Percentiles rank a stretch among this genome's conserved stretches.
Evolutionary conservation across 1,284 basidiomycete genomes (phyloP).

Genomic region (Boletus smithii): DNA sequence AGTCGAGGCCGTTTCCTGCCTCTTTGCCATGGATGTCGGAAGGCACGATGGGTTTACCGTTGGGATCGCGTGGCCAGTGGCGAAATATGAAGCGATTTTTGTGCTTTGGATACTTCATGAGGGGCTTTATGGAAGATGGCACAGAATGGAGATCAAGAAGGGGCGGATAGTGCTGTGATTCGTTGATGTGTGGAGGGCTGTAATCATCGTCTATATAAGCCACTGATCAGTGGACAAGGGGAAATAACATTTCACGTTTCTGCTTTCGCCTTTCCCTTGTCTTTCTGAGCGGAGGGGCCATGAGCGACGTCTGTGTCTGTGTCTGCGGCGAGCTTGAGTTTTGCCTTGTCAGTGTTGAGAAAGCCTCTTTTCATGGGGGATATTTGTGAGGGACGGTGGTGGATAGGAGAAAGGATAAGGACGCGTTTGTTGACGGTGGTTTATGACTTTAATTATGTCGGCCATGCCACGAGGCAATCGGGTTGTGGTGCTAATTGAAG

Average conservation of each 20-base stretch:
- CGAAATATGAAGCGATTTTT: slow-evolving; percentile 19
- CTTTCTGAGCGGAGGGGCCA: not conserved
- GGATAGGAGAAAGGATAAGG: not conserved
- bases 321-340: slow-evolving; percentile 1
- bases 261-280: slow-evolving; percentile 7
- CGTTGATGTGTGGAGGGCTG: not conserved
- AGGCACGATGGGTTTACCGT: slow-evolving; percentile 11
- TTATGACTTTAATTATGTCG: too few species aligned
- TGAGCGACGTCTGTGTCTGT: not conserved
- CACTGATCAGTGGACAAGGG: not conserved
- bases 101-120: not conserved
- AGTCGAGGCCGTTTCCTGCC: slow-evolving; percentile 32
- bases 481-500: too few species aligned
- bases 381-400: too few species aligned
- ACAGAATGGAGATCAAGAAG: slow-evolving; percentile 11
- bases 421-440: not conserved
- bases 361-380: slow-evolving; percentile 23
- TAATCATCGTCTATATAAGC: not conserved
- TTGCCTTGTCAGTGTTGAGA: slow-evolving; percentile 23
- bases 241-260: not conserved
- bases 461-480: too few species aligned
- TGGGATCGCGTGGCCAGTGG: slow-evolving; percentile 26
- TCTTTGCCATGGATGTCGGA: slow-evolving; percentile 25
- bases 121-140: not conserved
- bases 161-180: not conserved